Base-by-base conservation (phyloP, 768 basidiomycete species). In the Stropharia rugosoannulata region DNA sequence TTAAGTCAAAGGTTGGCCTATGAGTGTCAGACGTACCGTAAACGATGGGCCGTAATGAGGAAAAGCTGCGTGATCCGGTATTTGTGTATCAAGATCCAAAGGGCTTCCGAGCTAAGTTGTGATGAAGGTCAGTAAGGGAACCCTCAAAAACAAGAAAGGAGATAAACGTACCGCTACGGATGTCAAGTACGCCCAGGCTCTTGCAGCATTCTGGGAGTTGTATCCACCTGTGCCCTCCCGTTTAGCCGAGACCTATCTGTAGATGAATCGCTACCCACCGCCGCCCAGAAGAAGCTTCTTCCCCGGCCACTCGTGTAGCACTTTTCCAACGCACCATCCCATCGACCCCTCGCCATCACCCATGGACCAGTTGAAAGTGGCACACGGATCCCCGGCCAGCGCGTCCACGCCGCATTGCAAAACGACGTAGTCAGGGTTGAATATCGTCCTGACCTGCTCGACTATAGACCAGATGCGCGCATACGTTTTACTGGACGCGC, bases 351-450 rank as follows among this genome's bases (percentile, higher is more conserved):
- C 76, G 0, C 72, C 66, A 2, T 70, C 70, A 8, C 75, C 81
- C 25, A 93, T 68, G 5, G 80, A 75, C 85, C 87, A 86, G 67
- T 93, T 87, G 77, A 89, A 86, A 2, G 81, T 79, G 4, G 80
- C 79, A 70, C 86, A 86, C 1, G 89, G 87, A 68, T 97, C 95
- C 0, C 89, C 92, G 0, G 92, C 86, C 2, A 98, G 79, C 0
- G 86, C 92, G 60, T 98, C 95, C 1, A 85, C 83, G 1, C 95
- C 95, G 54, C 93, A 93, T 64, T 97, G 94, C 0, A 97, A 64
- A 0, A 96, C 80, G 12, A 93, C 68, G 62, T 82, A 91, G 61
- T 95, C 89, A 0, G 95, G 95, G 3, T 73, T 64, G 67, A 89
- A 95, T 0, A 79, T 75, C 11, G 76, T 71, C 56, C 70, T 80